Evolutionary conservation across 164 flowering plant genomes (phyloP).

Genomic region (Berberis vulgaris): DNA sequence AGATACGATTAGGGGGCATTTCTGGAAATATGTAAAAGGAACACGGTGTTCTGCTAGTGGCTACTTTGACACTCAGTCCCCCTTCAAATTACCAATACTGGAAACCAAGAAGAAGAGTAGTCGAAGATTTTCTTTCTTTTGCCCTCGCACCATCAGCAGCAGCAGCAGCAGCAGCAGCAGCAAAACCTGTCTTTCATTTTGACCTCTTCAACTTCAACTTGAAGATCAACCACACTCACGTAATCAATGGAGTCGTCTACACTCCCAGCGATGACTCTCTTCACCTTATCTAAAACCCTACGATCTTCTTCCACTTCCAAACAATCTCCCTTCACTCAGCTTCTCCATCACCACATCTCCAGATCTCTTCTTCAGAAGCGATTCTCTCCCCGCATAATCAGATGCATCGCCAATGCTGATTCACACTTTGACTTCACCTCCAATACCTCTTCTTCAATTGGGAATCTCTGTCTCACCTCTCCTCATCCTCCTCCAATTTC

Average conservation of each 20-base stretch:
- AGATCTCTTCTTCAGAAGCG: conserved; percentile 10
- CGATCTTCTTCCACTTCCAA: conserved; percentile 3
- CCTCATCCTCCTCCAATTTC: conserved; percentile 2
- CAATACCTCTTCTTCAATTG: conserved; percentile 5
- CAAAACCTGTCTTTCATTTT: no score
- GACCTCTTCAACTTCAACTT: no score
- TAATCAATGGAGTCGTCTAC: conserved; percentile 7
- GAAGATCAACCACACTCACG: no score
- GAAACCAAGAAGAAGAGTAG: no score
- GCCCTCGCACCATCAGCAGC: no score
- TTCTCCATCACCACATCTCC: conserved; percentile 8
- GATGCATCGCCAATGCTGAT: conserved; percentile 10
- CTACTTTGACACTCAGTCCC: no score
- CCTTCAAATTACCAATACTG: no score
- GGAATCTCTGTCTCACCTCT: conserved; percentile 8
- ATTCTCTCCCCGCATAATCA: conserved; percentile 13
- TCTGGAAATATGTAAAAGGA: no score
- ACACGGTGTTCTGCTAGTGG: no score
- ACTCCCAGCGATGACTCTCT: conserved; percentile 17
- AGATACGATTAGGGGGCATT: no score
- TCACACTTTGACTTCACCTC: conserved; percentile 5
- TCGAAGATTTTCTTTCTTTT: no score
- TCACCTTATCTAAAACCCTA: conserved; percentile 36
- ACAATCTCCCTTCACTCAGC: conserved; percentile 3
- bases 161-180: no score